A percentile compares a stretch with the other conserved stretches of the same genome.
Conservation (phyloP, 2,329 filamentous ascomycete genomes). For the Fusarium denticulatum region DNA sequence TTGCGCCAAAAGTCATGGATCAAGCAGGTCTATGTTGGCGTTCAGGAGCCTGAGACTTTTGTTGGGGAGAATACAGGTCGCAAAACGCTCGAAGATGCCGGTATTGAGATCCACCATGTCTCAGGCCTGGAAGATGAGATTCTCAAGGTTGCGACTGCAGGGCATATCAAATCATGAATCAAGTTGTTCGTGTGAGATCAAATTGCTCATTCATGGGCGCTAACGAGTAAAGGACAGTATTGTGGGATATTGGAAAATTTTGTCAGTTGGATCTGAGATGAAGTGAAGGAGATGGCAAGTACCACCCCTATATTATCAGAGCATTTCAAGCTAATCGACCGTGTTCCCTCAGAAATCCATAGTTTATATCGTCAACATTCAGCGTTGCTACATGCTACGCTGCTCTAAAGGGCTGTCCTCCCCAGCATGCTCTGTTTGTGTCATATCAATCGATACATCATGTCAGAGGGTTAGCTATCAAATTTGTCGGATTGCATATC, state of each 20-base stretch:
- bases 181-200: not conserved
- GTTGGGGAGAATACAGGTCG: constrained; percentile 83
- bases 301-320: not conserved
- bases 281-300: not conserved
- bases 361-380: too few relatives aligned
- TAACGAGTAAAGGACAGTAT: not conserved
- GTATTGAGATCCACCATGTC: constrained; percentile 78
- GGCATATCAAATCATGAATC: constrained; percentile 62
- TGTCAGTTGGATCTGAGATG: not conserved
- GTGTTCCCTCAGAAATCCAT: not conserved
- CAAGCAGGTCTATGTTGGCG: constrained; percentile 84
- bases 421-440: not conserved
- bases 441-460: not conserved
- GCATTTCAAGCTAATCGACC: not conserved
- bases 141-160: constrained; percentile 81
- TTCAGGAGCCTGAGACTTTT: constrained; percentile 90
- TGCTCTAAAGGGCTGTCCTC: not conserved
- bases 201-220: too few relatives aligned
- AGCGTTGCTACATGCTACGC: not conserved
- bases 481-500: not conserved
- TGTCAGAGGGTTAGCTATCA: not conserved
- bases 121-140: constrained; percentile 83
- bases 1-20: constrained; percentile 71
- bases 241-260: not conserved
- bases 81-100: constrained; percentile 73